Evolutionary conservation across 495 filamentous ascomycete species (phyloP).

Genomic region (Penicillium mononematosum): DNA sequence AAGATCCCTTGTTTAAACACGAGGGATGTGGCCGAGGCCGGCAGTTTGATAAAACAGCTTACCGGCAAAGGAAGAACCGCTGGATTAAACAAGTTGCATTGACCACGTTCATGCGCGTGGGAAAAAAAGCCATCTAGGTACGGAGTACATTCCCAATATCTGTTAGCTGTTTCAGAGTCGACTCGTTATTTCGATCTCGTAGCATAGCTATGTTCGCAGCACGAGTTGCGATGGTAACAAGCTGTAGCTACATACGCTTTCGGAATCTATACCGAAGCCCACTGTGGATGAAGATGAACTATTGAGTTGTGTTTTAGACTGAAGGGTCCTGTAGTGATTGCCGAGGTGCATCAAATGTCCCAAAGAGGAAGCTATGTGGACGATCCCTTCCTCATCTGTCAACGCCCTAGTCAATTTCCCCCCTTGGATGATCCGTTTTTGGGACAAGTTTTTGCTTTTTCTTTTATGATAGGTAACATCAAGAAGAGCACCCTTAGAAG

Average conservation of each 20-base stretch:
- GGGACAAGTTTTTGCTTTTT: neutral
- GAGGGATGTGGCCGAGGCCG: neutral
- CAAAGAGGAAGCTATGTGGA: conserved; percentile 12
- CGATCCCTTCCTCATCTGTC: conserved; percentile 21
- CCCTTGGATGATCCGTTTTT: conserved; percentile 17
- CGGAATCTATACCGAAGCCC: conserved; percentile 14
- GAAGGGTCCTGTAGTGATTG: conserved; percentile 9
- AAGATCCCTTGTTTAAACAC: neutral
- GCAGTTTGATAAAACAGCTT: neutral
- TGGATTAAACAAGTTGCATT: neutral
- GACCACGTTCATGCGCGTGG: neutral
- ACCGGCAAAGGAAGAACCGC: neutral
- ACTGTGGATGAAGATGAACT: conserved; percentile 1
- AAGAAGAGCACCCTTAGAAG: neutral
- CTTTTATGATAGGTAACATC: conserved; percentile 17
- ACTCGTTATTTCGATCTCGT: neutral
- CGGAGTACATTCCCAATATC: neutral
- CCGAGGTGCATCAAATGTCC: conserved; percentile 12
- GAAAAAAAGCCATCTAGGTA: too few relatives aligned
- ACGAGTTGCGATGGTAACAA: conserved; percentile 26
- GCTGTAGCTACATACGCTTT: conserved; percentile 13
- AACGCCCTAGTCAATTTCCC: conserved; percentile 5
- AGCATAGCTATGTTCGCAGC: neutral
- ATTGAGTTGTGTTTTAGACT: conserved; percentile 26
- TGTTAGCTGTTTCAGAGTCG: neutral